Percentiles rank a stretch among this genome's conserved stretches.
Evolutionary conservation across 352 stramenopile species (phyloP).

Genomic region (Globisporangium apiculatum): DNA sequence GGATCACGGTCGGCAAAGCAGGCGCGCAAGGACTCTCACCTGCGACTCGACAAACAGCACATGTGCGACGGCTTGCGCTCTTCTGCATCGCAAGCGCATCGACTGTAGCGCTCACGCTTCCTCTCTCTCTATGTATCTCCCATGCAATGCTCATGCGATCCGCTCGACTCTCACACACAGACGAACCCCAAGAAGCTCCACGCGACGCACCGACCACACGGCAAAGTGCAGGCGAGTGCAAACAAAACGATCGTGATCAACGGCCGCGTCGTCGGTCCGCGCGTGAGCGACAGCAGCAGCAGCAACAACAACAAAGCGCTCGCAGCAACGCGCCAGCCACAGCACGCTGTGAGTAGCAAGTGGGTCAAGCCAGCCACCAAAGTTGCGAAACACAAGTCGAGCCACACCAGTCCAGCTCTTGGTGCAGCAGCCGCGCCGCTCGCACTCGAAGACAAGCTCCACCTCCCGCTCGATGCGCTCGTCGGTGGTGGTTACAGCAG

Average conservation of each 20-base stretch:
- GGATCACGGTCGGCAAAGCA: constrained; percentile 14
- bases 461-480: constrained; percentile 58
- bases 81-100: neutral
- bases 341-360: constrained; percentile 12
- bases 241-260: constrained; percentile 47
- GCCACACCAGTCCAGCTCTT: neutral
- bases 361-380: constrained; percentile 7
- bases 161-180: neutral
- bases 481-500: constrained; percentile 20
- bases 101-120: too few relatives aligned
- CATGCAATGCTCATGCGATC: neutral
- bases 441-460: constrained; percentile 56
- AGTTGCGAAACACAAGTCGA: constrained; percentile 6
- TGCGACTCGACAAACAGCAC: constrained; percentile 1
- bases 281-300: constrained; percentile 15
- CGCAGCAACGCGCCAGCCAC: constrained; percentile 17
- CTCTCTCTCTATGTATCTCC: too few relatives aligned
- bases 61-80: constrained; percentile 3
- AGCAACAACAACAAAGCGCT: constrained; percentile 16
- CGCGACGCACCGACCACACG: constrained; percentile 32
- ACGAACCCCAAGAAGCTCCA: constrained; percentile 39
- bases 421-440: constrained; percentile 10
- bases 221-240: constrained; percentile 30
- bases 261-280: constrained; percentile 55
- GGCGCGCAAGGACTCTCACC: neutral